Percentiles rank a stretch among this genome's conserved stretches.
Evolutionary conservation across 2,329 filamentous ascomycete species (phyloP).

Genomic region (Coleophoma cylindrospora): DNA sequence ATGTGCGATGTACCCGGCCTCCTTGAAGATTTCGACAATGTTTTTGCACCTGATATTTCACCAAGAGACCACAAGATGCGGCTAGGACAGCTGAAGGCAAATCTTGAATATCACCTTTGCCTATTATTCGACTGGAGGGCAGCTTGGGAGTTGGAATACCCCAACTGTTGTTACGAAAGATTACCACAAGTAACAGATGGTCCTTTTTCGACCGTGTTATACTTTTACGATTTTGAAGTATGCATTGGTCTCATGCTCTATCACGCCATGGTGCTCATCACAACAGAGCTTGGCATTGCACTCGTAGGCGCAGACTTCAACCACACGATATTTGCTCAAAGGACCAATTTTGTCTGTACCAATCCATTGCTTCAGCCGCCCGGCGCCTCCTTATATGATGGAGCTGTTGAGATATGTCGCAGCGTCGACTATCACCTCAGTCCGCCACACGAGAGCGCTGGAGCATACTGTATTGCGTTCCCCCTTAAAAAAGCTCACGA

Average conservation of each 20-base stretch:
- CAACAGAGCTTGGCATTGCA: neutral
- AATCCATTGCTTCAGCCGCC: neutral
- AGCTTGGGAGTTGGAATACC: constrained; percentile 1
- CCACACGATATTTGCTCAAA: neutral
- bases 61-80: neutral
- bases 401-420: constrained; percentile 2
- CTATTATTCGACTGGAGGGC: constrained; percentile 2
- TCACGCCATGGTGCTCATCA: constrained; percentile 2
- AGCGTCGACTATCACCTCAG: constrained; percentile 1
- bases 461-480: constrained; percentile 1
- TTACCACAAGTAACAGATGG: neutral
- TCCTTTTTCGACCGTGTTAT: constrained; percentile 1
- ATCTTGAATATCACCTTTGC: neutral
- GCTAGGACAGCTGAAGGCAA: neutral
- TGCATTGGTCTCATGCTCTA: constrained; percentile 2
- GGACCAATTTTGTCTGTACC: neutral
- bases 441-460: neutral
- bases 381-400: neutral
- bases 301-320: neutral
- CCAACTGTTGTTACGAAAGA: constrained; percentile 1
- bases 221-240: neutral
- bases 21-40: constrained; percentile 2
- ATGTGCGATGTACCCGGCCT: constrained; percentile 6
- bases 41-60: neutral
- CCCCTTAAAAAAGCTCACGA: neutral